Conservation (phyloP, 2,329 filamentous ascomycete genomes). For the Aspergillus udagawae region DNA sequence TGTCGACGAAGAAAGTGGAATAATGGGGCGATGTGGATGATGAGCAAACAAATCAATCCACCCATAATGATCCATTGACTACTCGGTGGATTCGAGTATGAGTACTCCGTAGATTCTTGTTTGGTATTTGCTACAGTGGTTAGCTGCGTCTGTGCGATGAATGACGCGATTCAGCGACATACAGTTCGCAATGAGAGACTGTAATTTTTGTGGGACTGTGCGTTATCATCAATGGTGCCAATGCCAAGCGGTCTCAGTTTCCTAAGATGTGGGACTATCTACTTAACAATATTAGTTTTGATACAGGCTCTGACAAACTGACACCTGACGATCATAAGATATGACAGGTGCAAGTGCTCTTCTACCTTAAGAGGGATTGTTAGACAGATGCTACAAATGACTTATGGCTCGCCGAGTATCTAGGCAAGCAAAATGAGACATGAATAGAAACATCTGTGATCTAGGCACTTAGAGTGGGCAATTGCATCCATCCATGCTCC, state of each 20-base stretch:
- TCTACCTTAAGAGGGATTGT: neutral
- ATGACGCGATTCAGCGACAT: neutral
- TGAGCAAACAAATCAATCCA: neutral
- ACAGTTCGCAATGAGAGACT: neutral
- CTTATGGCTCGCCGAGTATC: neutral
- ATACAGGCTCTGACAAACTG: neutral
- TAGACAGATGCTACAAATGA: neutral
- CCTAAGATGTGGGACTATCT: neutral
- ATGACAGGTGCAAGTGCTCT: neutral
- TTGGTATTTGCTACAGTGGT: neutral
- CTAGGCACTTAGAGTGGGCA: neutral
- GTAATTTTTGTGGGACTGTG: neutral
- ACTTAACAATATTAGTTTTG: neutral
- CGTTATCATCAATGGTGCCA: neutral
- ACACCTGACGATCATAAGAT: neutral
- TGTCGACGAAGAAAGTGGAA: neutral
- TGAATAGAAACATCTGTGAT: neutral
- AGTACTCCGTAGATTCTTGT: neutral
- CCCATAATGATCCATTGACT: neutral
- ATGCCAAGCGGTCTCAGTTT: neutral
- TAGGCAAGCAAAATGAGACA: neutral
- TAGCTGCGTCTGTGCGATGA: neutral
- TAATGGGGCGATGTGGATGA: neutral
- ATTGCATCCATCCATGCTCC: neutral
- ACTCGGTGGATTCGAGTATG: neutral